These are phyloP conservation scores for Naganishia friedmannii DNA, from an alignment of 768 basidiomycete genomes.

Conservation along the genomic window DNA sequence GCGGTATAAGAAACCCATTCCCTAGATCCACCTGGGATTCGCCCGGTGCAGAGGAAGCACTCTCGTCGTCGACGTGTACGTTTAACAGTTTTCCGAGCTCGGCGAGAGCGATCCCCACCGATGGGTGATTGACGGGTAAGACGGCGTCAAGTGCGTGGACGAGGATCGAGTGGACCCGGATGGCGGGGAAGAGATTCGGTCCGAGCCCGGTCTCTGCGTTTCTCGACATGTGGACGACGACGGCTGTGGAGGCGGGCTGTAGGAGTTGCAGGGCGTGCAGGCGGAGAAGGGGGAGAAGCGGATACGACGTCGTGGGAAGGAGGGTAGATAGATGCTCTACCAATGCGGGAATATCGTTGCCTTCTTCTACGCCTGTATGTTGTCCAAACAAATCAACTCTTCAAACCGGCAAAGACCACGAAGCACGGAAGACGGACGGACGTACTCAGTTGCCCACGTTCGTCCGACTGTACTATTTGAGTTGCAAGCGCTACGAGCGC, in stretches of 20 bases:
- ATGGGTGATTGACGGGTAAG: constrained; percentile 68
- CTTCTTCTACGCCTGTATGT: neutral
- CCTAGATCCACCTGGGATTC: constrained; percentile 22
- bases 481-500: neutral
- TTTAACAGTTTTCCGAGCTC: constrained; percentile 78
- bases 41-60: neutral
- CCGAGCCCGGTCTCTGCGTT: neutral
- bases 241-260: constrained; percentile 55
- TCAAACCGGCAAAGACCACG: no score
- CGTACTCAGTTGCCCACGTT: constrained; percentile 3
- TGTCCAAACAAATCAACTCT: no score
- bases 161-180: constrained; percentile 56
- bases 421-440: neutral
- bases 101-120: constrained; percentile 68
- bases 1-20: constrained; percentile 64
- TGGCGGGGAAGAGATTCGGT: constrained; percentile 21
- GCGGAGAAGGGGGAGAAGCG: constrained; percentile 70
- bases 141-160: constrained; percentile 60
- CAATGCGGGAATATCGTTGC: neutral
- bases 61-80: constrained; percentile 57
- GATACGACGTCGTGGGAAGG: constrained; percentile 68
- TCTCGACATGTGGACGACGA: no score
- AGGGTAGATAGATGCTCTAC: neutral
- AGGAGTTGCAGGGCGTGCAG: constrained; percentile 64
- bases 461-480: neutral